phyloP scores from a whole-genome alignment of 2,329 filamentous ascomycete species.

The Ceratocystis variospora region DNA sequence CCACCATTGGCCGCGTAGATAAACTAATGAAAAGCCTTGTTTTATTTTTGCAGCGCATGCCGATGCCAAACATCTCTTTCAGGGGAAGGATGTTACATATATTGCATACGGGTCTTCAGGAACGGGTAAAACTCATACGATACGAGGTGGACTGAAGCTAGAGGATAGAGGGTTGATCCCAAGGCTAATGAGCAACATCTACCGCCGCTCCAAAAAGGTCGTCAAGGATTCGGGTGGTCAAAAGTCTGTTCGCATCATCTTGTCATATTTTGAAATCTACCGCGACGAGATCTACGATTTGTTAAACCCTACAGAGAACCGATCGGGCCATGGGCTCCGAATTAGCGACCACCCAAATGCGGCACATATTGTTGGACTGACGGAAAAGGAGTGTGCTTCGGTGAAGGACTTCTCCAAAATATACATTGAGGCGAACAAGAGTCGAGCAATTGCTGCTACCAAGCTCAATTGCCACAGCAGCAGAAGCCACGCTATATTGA shows the following conservation, averaged over 20 bases:
- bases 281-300: conserved; percentile 91
- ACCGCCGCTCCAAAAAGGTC: conserved; percentile 71
- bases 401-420: conserved; percentile 81
- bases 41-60: conserved; percentile 52
- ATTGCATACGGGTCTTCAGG: conserved; percentile 91
- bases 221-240: conserved; percentile 61
- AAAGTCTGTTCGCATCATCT: conserved; percentile 56
- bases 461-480: conserved; percentile 89
- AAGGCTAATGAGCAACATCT: conserved; percentile 69
- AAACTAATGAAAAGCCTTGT: background rate
- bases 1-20: background rate
- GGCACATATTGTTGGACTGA: conserved; percentile 74
- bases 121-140: conserved; percentile 90
- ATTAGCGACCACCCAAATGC: conserved; percentile 76
- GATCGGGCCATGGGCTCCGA: conserved; percentile 64
- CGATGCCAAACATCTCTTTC: conserved; percentile 82
- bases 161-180: conserved; percentile 82
- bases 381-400: conserved; percentile 66
- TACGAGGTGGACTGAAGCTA: conserved; percentile 79
- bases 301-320: conserved; percentile 76
- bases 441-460: conserved; percentile 76
- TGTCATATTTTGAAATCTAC: conserved; percentile 95
- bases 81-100: conserved; percentile 73
- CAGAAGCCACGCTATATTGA: conserved; percentile 77
- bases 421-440: conserved; percentile 85